A percentile compares a stretch with the other conserved stretches of the same genome.
Evolutionary conservation across 331 rosid genomes (phyloP).

Genomic region (Malus hybrid): DNA sequence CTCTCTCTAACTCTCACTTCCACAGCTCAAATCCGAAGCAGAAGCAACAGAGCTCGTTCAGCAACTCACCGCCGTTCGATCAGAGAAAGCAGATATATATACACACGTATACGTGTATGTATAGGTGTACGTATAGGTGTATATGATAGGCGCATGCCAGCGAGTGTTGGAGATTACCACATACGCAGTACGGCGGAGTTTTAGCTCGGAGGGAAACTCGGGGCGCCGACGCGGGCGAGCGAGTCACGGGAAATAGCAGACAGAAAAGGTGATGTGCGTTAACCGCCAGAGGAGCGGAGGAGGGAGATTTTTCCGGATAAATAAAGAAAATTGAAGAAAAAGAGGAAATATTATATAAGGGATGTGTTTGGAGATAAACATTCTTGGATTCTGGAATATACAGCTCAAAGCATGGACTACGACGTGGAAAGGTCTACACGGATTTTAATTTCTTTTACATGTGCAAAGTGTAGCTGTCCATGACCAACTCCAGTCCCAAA

Average conservation of each 20-base stretch:
- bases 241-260: slow-evolving; percentile 9
- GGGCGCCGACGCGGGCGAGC: slow-evolving; percentile 5
- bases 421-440: slow-evolving; percentile 12
- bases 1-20: background rate
- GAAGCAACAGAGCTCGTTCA: background rate
- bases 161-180: background rate
- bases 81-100: background rate
- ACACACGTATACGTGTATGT: background rate
- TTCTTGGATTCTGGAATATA: slow-evolving; percentile 74
- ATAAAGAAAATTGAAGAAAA: background rate
- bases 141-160: background rate
- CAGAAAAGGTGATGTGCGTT: background rate
- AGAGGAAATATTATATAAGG: background rate
- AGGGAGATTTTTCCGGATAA: background rate
- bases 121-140: background rate
- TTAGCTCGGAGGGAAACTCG: slow-evolving; percentile 4
- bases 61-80: slow-evolving; percentile 10
- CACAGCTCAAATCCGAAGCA: background rate
- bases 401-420: slow-evolving; percentile 15
- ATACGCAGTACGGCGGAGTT: background rate
- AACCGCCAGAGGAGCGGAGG: background rate
- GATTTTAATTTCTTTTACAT: background rate
- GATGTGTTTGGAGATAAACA: slow-evolving; percentile 24
- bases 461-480: background rate
- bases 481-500: background rate